Conservation (phyloP, 2,329 filamentous ascomycete genomes). For the Xylariaceae sp. region DNA sequence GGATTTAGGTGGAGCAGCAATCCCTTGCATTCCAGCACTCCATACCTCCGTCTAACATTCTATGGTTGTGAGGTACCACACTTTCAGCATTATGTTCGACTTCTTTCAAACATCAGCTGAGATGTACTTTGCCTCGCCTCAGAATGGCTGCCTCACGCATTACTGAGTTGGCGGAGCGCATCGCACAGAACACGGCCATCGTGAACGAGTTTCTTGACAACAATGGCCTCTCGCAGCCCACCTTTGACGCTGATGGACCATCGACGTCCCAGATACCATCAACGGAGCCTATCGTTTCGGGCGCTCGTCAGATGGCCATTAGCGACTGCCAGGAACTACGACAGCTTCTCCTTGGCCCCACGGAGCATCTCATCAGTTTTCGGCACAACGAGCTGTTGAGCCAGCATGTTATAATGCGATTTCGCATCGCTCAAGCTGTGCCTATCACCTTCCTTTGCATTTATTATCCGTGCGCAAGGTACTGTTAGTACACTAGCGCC, state of each 20-base stretch:
- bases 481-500: not conserved
- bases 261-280: conserved; percentile 2
- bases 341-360: conserved; percentile 17
- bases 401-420: conserved; percentile 13
- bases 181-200: conserved; percentile 20
- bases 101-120: no score
- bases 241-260: conserved; percentile 17
- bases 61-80: no score
- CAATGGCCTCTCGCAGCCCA: conserved; percentile 17
- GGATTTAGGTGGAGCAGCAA: no score
- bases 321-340: conserved; percentile 18
- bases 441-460: not conserved
- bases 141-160: conserved; percentile 12
- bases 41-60: no score
- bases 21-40: no score
- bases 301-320: conserved; percentile 13
- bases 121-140: not conserved
- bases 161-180: conserved; percentile 7
- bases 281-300: conserved; percentile 4
- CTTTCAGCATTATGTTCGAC: no score
- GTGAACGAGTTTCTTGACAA: conserved; percentile 17
- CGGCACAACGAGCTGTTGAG: conserved; percentile 8
- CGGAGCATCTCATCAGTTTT: conserved; percentile 19
- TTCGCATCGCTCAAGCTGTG: conserved; percentile 8
- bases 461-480: not conserved